Evolutionary conservation across 257 asterid species (phyloP).

Genomic region (Oldenlandia corymbosa): DNA sequence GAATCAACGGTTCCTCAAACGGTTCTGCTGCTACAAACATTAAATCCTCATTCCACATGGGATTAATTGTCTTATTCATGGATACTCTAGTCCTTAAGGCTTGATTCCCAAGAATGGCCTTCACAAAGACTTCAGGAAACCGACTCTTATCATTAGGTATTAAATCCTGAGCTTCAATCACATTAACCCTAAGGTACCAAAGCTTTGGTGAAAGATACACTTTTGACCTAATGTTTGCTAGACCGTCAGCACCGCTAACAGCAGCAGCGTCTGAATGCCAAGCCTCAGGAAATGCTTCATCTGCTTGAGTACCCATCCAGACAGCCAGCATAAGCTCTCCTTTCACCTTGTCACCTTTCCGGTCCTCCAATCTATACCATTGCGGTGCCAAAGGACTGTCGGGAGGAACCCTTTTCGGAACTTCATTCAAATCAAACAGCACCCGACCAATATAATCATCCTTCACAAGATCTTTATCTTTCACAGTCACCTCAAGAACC

Average conservation of each 20-base stretch:
- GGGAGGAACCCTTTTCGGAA: constrained; percentile 52
- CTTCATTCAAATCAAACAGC: constrained; percentile 40
- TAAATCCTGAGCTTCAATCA: constrained; percentile 49
- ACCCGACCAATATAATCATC: constrained; percentile 44
- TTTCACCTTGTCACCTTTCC: constrained; percentile 33
- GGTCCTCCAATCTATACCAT: constrained; percentile 48
- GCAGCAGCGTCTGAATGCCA: constrained; percentile 55
- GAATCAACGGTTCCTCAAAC: constrained; percentile 42
- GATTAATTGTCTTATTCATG: constrained; percentile 35
- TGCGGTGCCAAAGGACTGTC: constrained; percentile 54
- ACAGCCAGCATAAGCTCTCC: constrained; percentile 53
- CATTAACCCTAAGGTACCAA: constrained; percentile 48
- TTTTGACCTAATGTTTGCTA: constrained; percentile 43
- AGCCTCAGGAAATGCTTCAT: constrained; percentile 51
- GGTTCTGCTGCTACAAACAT: constrained; percentile 50
- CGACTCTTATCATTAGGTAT: constrained; percentile 35
- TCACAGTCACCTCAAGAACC: constrained; percentile 38
- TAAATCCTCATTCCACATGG: constrained; percentile 50
- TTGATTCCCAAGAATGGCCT: constrained; percentile 39
- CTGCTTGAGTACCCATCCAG: constrained; percentile 56
- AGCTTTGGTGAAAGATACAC: constrained; percentile 45
- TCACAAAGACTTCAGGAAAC: constrained; percentile 44
- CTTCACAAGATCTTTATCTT: constrained; percentile 42
- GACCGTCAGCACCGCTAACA: constrained; percentile 37
- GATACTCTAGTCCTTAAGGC: constrained; percentile 42